Conservation (phyloP, 495 filamentous ascomycete genomes). For the Podospora conica region DNA sequence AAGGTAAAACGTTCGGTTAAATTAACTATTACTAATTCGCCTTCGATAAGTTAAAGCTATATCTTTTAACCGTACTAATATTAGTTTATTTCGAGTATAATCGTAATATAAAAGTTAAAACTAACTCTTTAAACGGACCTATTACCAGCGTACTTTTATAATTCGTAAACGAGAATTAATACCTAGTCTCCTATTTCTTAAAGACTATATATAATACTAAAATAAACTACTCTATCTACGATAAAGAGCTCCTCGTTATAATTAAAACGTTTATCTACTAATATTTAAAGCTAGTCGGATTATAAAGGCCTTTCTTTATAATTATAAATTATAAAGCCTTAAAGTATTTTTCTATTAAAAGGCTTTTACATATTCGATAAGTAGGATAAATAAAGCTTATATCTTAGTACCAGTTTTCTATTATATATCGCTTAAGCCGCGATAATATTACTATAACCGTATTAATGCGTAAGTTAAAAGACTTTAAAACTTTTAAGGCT, state of each 20-base stretch:
- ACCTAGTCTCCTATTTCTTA: background rate
- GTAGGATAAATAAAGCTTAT: no score
- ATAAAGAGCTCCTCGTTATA: conserved; percentile 1
- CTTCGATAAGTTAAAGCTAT: background rate
- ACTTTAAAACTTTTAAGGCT: no score
- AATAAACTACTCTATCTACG: background rate
- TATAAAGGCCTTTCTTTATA: background rate
- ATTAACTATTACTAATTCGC: background rate
- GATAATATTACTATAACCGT: background rate
- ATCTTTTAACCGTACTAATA: background rate
- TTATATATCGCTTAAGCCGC: background rate
- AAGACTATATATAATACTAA: background rate
- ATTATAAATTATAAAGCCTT: background rate
- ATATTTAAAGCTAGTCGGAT: background rate
- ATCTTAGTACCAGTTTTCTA: background rate
- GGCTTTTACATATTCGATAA: background rate
- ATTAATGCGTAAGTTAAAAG: background rate
- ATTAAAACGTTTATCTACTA: background rate
- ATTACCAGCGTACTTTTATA: background rate
- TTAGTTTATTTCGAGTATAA: background rate
- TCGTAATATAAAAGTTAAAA: background rate
- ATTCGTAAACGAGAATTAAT: background rate
- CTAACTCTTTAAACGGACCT: background rate
- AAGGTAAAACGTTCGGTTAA: background rate
- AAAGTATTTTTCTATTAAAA: background rate